A percentile compares a stretch with the other conserved stretches of the same genome.
phyloP scores from a whole-genome alignment of 306 rosid genomes.

The Ochetophila trinervis region DNA sequence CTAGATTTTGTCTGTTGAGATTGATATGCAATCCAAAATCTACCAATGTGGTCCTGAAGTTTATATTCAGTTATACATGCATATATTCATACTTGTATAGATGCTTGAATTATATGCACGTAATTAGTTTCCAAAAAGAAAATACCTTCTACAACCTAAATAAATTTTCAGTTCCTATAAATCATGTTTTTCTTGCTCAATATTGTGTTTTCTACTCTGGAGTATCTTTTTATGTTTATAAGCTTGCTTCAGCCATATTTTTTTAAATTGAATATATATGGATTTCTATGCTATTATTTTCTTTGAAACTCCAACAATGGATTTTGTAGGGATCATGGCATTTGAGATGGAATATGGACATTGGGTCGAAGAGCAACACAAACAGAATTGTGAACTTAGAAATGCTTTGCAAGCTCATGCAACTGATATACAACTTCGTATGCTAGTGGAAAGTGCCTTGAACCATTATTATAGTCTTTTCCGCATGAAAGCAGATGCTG shows the following conservation, averaged over 20 bases:
- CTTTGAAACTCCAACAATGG: constrained; percentile 8
- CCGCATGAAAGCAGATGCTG: constrained; percentile 72
- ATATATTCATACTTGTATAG: neutral
- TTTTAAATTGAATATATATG: neutral
- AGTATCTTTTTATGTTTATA: neutral
- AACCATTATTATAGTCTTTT: constrained; percentile 69
- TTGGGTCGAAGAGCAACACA: constrained; percentile 82
- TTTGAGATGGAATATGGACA: constrained; percentile 80
- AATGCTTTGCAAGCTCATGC: constrained; percentile 59
- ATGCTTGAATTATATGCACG: no score
- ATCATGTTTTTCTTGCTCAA: neutral
- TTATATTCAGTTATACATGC: neutral
- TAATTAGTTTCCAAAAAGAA: no score
- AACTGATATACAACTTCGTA: constrained; percentile 53
- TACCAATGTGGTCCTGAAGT: neutral
- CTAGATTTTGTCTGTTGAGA: neutral
- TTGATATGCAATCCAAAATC: neutral
- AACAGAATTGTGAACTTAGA: constrained; percentile 60
- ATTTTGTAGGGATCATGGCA: constrained; percentile 52
- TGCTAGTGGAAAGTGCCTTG: constrained; percentile 55
- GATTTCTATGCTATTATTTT: neutral
- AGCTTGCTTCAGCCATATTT: neutral
- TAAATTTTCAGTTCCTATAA: neutral
- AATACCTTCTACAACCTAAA: neutral
- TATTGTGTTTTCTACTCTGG: neutral